Conservation (phyloP, 345 rosid genomes). For the Boechera divaricarpa region DNA sequence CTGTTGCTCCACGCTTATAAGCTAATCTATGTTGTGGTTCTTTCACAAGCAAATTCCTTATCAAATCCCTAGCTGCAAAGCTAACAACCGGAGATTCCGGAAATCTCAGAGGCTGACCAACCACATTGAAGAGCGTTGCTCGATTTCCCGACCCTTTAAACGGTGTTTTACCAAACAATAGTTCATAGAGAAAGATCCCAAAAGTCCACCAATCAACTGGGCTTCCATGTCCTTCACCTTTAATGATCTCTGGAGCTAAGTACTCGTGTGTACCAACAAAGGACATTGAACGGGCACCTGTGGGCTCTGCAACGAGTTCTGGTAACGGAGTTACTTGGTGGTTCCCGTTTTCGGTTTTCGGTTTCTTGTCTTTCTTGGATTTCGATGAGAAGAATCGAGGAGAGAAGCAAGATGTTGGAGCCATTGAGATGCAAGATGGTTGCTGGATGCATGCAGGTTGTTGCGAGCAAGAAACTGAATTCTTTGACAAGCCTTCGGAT, state of each 20-base stretch:
- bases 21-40: conserved; percentile 83
- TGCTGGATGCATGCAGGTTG: conserved; percentile 66
- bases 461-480: conserved; percentile 58
- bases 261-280: conserved; percentile 93
- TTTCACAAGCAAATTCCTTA: conserved; percentile 80
- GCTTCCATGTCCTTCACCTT: conserved; percentile 89
- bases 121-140: conserved; percentile 82
- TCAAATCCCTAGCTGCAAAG: conserved; percentile 73
- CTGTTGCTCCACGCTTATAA: conserved; percentile 79
- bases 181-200: conserved; percentile 79
- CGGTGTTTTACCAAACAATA: conserved; percentile 83
- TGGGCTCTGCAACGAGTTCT: conserved; percentile 90
- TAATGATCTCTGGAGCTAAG: conserved; percentile 86
- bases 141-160: conserved; percentile 85
- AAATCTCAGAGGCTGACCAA: conserved; percentile 76
- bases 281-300: conserved; percentile 91
- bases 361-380: conserved; percentile 60
- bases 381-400: conserved; percentile 65
- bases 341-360: conserved; percentile 58
- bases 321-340: conserved; percentile 82
- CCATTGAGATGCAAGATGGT: conserved; percentile 62
- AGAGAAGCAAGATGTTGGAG: conserved; percentile 65
- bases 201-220: conserved; percentile 96
- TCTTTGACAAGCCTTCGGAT: conserved; percentile 56
- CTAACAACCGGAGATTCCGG: conserved; percentile 81